phyloP scores from a whole-genome alignment of 2,329 filamentous ascomycete genomes.

The Talaromyces piceae region DNA sequence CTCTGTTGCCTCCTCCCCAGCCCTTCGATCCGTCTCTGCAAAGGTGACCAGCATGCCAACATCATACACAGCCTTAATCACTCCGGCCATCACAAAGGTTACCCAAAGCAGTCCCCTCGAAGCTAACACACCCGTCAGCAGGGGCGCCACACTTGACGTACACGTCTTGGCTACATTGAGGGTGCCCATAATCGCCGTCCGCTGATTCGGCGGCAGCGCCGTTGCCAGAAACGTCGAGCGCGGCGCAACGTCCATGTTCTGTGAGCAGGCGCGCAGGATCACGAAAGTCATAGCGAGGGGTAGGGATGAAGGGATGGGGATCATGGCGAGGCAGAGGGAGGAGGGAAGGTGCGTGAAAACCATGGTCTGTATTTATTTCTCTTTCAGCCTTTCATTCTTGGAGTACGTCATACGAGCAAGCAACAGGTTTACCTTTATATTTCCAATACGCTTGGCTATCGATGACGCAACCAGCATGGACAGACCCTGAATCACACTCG shows the following conservation, averaged over 20 bases:
- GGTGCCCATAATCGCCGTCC: slow-evolving; percentile 64
- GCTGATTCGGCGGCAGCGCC: slow-evolving; percentile 55
- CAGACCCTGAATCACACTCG: slow-evolving; percentile 35
- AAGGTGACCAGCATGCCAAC: slow-evolving; percentile 50
- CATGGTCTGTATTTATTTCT: slow-evolving; percentile 50
- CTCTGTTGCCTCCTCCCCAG: neutral
- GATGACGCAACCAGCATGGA: slow-evolving; percentile 49
- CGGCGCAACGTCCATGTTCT: slow-evolving; percentile 65
- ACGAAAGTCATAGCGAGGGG: slow-evolving; percentile 53
- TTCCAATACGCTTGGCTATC: slow-evolving; percentile 56
- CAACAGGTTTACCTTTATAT: slow-evolving; percentile 36
- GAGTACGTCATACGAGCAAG: slow-evolving; percentile 8
- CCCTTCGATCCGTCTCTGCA: slow-evolving; percentile 20
- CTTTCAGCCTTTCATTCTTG: neutral
- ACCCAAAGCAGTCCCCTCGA: slow-evolving; percentile 52
- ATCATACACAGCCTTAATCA: slow-evolving; percentile 56
- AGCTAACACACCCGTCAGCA: slow-evolving; percentile 58
- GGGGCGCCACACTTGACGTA: slow-evolving; percentile 54
- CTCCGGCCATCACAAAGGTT: slow-evolving; percentile 56
- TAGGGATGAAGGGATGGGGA: slow-evolving; percentile 50
- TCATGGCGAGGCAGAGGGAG: slow-evolving; percentile 55
- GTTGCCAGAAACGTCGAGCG: slow-evolving; percentile 62
- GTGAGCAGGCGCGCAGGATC: slow-evolving; percentile 53
- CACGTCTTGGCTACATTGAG: slow-evolving; percentile 63
- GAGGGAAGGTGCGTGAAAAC: slow-evolving; percentile 68